These are phyloP conservation scores for Ustilaginoidea virens DNA, from an alignment of 2,329 filamentous ascomycete genomes.

Conservation along the genomic window DNA sequence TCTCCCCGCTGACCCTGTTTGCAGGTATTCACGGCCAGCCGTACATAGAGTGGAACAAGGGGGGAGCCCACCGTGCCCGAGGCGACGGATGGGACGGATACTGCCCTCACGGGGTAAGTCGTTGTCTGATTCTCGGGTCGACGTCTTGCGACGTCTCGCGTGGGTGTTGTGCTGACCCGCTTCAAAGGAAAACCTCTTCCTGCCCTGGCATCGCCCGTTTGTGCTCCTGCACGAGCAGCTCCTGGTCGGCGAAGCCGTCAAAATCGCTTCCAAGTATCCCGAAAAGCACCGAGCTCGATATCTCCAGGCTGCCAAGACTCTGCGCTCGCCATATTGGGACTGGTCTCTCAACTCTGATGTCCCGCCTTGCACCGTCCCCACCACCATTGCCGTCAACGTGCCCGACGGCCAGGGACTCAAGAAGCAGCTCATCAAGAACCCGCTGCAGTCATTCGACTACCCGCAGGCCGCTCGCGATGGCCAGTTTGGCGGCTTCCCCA, in stretches of 20 bases:
- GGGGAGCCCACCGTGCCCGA: slow-evolving; percentile 15
- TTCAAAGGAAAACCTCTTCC: slow-evolving; percentile 36
- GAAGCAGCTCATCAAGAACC: slow-evolving; percentile 28
- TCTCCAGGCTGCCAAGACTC: slow-evolving; percentile 25
- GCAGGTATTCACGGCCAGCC: slow-evolving; percentile 27
- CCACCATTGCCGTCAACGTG: slow-evolving; percentile 23
- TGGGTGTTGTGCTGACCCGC: too few relatives aligned
- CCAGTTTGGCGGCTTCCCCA: slow-evolving; percentile 19
- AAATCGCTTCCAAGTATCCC: slow-evolving; percentile 29
- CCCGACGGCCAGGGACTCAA: slow-evolving; percentile 18
- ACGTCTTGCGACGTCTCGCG: too few relatives aligned
- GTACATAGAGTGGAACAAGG: slow-evolving; percentile 25
- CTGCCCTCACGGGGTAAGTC: slow-evolving; percentile 31
- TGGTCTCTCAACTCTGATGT: slow-evolving; percentile 30
- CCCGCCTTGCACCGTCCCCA: slow-evolving; percentile 22
- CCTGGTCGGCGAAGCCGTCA: slow-evolving; percentile 28
- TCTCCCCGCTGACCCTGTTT: slow-evolving; percentile 1
- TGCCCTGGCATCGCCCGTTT: slow-evolving; percentile 41
- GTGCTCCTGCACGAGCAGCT: slow-evolving; percentile 41
- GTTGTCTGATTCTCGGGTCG: too few relatives aligned
- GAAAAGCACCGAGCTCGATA: slow-evolving; percentile 20
- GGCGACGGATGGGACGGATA: slow-evolving; percentile 23
- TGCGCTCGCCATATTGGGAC: slow-evolving; percentile 39
- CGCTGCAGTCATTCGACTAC: slow-evolving; percentile 36
- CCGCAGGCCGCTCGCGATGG: slow-evolving; percentile 21